These are phyloP conservation scores for Fusarium sp. DNA, from an alignment of 2,329 filamentous ascomycete genomes.

Conservation along the genomic window DNA sequence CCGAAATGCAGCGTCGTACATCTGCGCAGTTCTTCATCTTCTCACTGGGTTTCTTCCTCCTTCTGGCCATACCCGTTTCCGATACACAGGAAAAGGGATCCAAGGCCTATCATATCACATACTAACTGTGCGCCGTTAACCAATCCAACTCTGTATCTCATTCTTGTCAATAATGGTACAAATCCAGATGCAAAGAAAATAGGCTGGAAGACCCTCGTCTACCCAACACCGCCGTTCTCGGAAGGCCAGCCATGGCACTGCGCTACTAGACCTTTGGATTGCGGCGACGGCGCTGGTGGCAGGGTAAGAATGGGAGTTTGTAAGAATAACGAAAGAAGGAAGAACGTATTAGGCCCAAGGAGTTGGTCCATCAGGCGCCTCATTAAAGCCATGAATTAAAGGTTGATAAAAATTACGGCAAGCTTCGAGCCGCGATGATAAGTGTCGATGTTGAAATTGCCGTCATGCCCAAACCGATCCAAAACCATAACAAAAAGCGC, in stretches of 20 bases:
- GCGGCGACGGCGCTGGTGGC: not conserved
- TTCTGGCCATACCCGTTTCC: constrained; percentile 6
- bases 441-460: constrained; percentile 29
- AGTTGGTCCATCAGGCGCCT: constrained; percentile 27
- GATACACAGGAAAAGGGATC: constrained; percentile 14
- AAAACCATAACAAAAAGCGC: constrained; percentile 30
- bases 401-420: constrained; percentile 35
- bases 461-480: constrained; percentile 34
- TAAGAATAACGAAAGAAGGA: constrained; percentile 26
- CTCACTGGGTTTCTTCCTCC: not conserved
- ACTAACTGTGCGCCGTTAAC: constrained; percentile 6
- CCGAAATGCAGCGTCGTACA: constrained; percentile 13
- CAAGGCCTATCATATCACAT: not conserved
- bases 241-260: constrained; percentile 5
- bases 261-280: not conserved
- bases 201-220: not conserved
- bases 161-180: constrained; percentile 37
- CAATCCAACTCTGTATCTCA: constrained; percentile 2
- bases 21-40: constrained; percentile 20
- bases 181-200: constrained; percentile 24
- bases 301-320: constrained; percentile 22
- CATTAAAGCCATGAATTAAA: constrained; percentile 42
- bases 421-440: constrained; percentile 39
- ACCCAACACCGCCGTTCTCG: constrained; percentile 15
- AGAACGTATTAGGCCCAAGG: constrained; percentile 27